Evolutionary conservation across 148 eudicot genomes (phyloP).

Genomic region (Persicaria tinctoria): DNA sequence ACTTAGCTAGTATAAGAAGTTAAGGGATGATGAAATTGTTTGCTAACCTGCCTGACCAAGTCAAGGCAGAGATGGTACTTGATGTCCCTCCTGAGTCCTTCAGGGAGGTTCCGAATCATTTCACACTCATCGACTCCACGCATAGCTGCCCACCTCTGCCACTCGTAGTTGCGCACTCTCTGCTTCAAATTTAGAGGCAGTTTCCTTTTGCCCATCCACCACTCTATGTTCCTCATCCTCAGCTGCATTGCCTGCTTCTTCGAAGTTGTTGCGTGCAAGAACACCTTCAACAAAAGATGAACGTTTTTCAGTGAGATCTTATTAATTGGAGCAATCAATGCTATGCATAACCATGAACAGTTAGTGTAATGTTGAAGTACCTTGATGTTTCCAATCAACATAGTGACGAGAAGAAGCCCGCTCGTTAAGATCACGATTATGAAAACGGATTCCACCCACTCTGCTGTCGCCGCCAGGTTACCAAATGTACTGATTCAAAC

Average conservation of each 20-base stretch:
- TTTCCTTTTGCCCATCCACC: constrained; percentile 92
- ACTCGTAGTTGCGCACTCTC: constrained; percentile 77
- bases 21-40: not conserved
- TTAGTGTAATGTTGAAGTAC: constrained; percentile 19
- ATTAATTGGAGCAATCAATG: not conserved
- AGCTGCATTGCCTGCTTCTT: constrained; percentile 91
- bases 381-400: constrained; percentile 97
- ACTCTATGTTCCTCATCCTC: constrained; percentile 88
- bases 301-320: not conserved
- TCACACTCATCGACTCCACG: constrained; percentile 93
- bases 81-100: constrained; percentile 87
- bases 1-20: not conserved
- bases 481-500: constrained; percentile 64
- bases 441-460: constrained; percentile 79
- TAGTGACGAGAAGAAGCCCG: constrained; percentile 84
- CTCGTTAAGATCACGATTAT: constrained; percentile 75
- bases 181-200: constrained; percentile 56
- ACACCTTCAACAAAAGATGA: constrained; percentile 36
- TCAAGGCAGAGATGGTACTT: constrained; percentile 87
- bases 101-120: constrained; percentile 85
- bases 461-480: constrained; percentile 87
- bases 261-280: constrained; percentile 83
- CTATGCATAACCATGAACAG: not conserved
- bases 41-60: constrained; percentile 71
- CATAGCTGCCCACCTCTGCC: constrained; percentile 98